These are phyloP conservation scores for Zizania latifolia DNA, from an alignment of 176 grass and related monocot species.

Conservation along the genomic window DNA sequence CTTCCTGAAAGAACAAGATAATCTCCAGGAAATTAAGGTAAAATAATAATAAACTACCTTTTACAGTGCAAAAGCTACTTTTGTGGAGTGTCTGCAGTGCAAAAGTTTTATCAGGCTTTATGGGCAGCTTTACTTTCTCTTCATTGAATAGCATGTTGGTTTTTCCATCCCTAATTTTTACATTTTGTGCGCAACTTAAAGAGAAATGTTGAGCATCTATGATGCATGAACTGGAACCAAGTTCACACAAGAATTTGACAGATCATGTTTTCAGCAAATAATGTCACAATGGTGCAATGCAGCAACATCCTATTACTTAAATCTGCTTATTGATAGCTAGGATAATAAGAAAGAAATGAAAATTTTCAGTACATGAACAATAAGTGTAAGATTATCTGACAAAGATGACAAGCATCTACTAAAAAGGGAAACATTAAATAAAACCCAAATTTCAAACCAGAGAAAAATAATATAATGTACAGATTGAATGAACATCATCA, in stretches of 20 bases:
- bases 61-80: background rate
- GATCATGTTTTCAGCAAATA: background rate
- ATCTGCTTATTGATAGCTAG: background rate
- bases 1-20: background rate
- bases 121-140: background rate
- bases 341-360: background rate
- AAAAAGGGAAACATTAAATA: background rate
- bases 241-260: background rate
- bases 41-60: background rate
- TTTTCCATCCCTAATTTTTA: background rate
- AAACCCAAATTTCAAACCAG: background rate
- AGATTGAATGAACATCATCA: background rate
- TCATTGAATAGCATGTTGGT: background rate
- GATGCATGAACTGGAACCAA: background rate
- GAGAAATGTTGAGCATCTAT: background rate
- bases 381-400: background rate
- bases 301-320: background rate
- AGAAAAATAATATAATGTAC: background rate
- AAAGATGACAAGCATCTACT: background rate
- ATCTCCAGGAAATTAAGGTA: background rate
- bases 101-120: background rate
- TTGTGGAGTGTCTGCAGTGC: background rate
- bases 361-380: background rate
- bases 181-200: background rate
- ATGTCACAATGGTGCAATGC: background rate